phyloP scores from a whole-genome alignment of 345 rosid species.

The Conringia planisiliqua region DNA sequence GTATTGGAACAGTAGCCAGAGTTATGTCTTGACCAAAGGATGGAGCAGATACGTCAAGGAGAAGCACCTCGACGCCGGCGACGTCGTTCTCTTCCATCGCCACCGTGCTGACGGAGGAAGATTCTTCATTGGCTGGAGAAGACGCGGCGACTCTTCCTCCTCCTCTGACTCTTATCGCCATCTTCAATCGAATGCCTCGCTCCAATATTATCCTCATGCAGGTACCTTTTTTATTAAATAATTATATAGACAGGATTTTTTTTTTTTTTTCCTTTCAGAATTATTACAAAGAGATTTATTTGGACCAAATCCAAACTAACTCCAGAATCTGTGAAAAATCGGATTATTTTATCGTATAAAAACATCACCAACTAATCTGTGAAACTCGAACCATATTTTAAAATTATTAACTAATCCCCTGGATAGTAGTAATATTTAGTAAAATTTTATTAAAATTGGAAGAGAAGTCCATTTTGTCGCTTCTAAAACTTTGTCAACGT shows the following conservation, averaged over 20 bases:
- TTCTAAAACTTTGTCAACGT: conserved; percentile 26
- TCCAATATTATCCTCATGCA: conserved; percentile 50
- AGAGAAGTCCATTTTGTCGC: conserved; percentile 19
- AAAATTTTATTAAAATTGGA: neutral
- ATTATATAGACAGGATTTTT: neutral
- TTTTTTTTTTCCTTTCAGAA: neutral
- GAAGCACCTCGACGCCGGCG: conserved; percentile 81
- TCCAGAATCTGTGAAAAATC: neutral
- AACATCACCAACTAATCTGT: neutral
- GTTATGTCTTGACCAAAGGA: conserved; percentile 88
- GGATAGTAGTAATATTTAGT: neutral
- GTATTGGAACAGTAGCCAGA: conserved; percentile 77
- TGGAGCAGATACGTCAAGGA: conserved; percentile 92
- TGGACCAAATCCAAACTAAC: neutral
- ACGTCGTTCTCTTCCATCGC: conserved; percentile 61
- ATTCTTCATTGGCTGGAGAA: conserved; percentile 76
- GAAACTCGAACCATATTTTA: neutral
- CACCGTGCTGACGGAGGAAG: conserved; percentile 49
- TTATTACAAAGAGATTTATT: neutral
- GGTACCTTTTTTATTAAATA: conserved; percentile 36
- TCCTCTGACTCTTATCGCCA: conserved; percentile 32
- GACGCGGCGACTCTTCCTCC: conserved; percentile 36
- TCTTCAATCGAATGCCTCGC: conserved; percentile 35
- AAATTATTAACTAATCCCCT: neutral
- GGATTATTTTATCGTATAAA: neutral